These are phyloP conservation scores for Orobanche coerulescens DNA, from an alignment of 257 asterid genomes.

Conservation along the genomic window DNA sequence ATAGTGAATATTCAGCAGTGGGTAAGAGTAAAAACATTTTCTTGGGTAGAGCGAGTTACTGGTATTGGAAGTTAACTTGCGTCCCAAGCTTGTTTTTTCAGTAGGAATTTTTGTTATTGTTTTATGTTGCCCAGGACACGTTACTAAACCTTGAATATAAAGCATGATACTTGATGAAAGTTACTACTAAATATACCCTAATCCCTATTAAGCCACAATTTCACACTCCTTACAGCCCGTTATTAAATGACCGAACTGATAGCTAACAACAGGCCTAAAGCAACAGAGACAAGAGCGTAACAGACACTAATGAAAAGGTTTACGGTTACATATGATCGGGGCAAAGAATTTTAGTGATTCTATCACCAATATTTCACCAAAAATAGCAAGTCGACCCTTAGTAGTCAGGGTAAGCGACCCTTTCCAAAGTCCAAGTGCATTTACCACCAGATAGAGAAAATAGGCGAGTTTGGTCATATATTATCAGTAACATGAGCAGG, in stretches of 20 bases:
- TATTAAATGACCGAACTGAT: background rate
- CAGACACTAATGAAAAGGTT: background rate
- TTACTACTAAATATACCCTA: background rate
- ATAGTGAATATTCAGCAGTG: background rate
- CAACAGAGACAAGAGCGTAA: background rate
- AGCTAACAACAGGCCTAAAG: background rate
- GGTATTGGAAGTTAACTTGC: background rate
- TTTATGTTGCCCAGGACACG: background rate
- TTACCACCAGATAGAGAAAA: background rate
- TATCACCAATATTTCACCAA: background rate
- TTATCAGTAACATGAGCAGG: background rate
- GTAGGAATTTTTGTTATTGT: background rate
- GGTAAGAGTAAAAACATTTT: background rate
- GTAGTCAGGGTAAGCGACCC: background rate
- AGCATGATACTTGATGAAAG: background rate
- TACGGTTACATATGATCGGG: background rate
- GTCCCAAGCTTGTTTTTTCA: background rate
- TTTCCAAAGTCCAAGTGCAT: constrained; percentile 3
- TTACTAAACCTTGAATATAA: background rate
- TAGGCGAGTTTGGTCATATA: background rate
- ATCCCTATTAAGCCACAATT: background rate
- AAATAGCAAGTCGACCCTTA: background rate
- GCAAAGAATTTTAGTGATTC: background rate
- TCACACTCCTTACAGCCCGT: background rate
- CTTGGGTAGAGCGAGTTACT: background rate